phyloP scores from a whole-genome alignment of 306 rosid species.

The Cyamopsis tetragonoloba region DNA sequence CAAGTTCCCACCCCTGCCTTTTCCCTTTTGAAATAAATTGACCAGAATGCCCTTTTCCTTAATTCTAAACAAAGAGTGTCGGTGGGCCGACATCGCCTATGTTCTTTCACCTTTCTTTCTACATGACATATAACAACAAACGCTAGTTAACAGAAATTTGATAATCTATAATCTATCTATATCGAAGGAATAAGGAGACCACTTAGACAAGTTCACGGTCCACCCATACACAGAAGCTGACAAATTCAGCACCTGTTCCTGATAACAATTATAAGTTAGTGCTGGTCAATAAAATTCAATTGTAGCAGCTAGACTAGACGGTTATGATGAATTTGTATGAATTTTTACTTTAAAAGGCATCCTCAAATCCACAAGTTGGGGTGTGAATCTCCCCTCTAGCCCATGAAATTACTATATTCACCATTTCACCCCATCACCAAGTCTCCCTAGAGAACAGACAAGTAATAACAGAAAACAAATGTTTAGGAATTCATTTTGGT shows the following conservation, averaged over 20 bases:
- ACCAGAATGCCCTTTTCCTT: conserved; percentile 40
- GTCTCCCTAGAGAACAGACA: not conserved
- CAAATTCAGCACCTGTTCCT: conserved; percentile 32
- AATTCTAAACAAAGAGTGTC: conserved; percentile 49
- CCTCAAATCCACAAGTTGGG: conserved; percentile 25
- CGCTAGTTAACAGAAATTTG: conserved; percentile 24
- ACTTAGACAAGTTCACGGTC: conserved; percentile 24
- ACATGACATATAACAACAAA: conserved; percentile 15
- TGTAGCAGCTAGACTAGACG: too few relatives aligned
- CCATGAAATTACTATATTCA: not conserved
- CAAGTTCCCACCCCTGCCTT: conserved; percentile 11
- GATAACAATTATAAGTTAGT: conserved; percentile 17
- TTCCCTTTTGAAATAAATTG: conserved; percentile 6
- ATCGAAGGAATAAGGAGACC: conserved; percentile 36
- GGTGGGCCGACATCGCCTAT: conserved; percentile 57
- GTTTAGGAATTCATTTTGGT: not conserved
- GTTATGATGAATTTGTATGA: not conserved
- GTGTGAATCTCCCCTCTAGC: conserved; percentile 6
- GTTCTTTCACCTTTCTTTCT: conserved; percentile 14
- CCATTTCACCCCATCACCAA: conserved; percentile 11
- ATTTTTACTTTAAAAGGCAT: conserved; percentile 10
- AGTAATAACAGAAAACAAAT: not conserved
- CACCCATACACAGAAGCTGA: conserved; percentile 38
- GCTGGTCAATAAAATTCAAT: conserved; percentile 26
- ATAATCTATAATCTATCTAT: too few relatives aligned